phyloP scores from a whole-genome alignment of 1,139 yeast genomes.

The Spencermartinsiella ligniputridi region DNA sequence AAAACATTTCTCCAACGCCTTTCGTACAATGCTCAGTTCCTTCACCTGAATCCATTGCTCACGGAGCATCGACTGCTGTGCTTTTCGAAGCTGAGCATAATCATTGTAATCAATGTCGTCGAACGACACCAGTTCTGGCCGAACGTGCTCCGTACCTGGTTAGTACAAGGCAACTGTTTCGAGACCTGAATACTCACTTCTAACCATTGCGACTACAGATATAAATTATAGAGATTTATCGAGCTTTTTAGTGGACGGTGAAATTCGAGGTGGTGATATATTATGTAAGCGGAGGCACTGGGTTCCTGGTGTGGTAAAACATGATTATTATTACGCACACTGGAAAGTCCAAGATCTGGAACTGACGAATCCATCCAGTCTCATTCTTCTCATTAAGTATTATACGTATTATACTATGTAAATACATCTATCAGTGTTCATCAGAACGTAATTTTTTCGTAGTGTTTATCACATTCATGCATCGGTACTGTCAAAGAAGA shows the following conservation, averaged over 20 bases:
- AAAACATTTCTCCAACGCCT: constrained; percentile 65
- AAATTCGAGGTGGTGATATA: too few relatives aligned
- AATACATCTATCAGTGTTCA: too few relatives aligned
- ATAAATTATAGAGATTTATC: not conserved
- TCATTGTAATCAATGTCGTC: constrained; percentile 78
- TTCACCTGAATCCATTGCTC: constrained; percentile 76
- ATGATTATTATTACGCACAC: too few relatives aligned
- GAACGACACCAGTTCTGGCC: constrained; percentile 75
- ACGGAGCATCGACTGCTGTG: constrained; percentile 71
- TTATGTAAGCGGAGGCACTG: too few relatives aligned
- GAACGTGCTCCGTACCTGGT: constrained; percentile 43
- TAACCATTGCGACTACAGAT: not conserved
- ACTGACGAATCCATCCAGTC: too few relatives aligned
- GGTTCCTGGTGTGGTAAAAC: too few relatives aligned
- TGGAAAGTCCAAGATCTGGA: too few relatives aligned
- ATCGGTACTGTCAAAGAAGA: constrained; percentile 75
- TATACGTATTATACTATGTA: too few relatives aligned
- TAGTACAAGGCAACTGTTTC: not conserved
- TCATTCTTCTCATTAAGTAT: too few relatives aligned
- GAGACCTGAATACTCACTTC: not conserved
- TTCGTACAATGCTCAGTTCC: constrained; percentile 64
- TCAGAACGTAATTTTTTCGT: too few relatives aligned
- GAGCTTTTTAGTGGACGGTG: not conserved
- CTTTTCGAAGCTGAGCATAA: constrained; percentile 57
- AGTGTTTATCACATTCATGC: constrained; percentile 4